Percentiles rank a stretch among this genome's conserved stretches.
Evolutionary conservation across 768 basidiomycete species (phyloP).

Genomic region (Pulveroboletus ravenelii): DNA sequence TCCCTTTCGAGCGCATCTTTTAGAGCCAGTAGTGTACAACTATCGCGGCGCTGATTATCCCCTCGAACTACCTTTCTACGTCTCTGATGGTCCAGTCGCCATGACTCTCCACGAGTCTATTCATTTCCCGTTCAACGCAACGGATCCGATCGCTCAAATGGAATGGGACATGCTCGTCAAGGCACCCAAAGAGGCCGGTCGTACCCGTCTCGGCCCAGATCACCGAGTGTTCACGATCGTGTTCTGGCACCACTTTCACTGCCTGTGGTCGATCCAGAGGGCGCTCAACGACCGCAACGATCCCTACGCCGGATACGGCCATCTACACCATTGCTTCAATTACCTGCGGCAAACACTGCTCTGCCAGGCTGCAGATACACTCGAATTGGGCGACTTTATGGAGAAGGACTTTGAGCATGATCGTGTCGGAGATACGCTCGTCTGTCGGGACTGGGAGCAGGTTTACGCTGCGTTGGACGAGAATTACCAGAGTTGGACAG

Average conservation of each 20-base stretch:
- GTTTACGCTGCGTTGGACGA: constrained; percentile 4
- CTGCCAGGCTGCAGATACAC: constrained; percentile 13
- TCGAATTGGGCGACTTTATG: constrained; percentile 16
- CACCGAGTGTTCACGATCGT: constrained; percentile 7
- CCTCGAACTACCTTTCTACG: constrained; percentile 1
- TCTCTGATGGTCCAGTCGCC: constrained; percentile 3
- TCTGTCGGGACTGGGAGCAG: constrained; percentile 9
- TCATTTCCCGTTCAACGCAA: constrained; percentile 4
- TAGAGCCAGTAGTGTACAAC: not conserved
- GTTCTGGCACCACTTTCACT: constrained; percentile 13
- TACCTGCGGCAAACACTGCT: constrained; percentile 12
- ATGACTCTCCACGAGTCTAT: constrained; percentile 13
- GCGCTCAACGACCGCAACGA: constrained; percentile 11
- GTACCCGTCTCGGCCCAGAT: constrained; percentile 12
- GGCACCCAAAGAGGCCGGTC: constrained; percentile 5
- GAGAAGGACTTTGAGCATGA: constrained; percentile 7
- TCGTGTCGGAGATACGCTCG: constrained; percentile 10
- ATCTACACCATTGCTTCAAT: constrained; percentile 13
- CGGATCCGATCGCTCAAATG: constrained; percentile 3
- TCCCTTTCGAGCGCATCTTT: too few relatives aligned
- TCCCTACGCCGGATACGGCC: constrained; percentile 2
- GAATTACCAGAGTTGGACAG: constrained; percentile 6
- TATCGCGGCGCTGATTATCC: constrained; percentile 14
- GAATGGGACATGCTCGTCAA: constrained; percentile 11
- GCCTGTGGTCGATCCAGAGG: constrained; percentile 11